Evolutionary conservation across 2,329 filamentous ascomycete species (phyloP).

Genomic region (Xylariomycetidae sp.): DNA sequence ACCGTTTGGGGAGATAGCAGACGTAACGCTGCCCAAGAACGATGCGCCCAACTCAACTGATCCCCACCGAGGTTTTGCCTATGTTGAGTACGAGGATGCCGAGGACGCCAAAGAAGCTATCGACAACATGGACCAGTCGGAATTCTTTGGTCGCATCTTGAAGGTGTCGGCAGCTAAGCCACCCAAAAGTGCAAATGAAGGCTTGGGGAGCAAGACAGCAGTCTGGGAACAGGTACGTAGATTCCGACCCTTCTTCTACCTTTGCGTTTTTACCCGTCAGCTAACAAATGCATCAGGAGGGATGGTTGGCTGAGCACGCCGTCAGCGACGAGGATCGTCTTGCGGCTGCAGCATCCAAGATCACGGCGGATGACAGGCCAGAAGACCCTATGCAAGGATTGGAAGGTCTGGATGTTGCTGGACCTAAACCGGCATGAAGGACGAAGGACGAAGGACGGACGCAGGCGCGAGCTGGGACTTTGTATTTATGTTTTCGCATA

Average conservation of each 20-base stretch:
- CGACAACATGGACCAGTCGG: conserved; percentile 98
- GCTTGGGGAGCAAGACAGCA: conserved; percentile 86
- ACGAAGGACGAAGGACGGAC: too few relatives aligned
- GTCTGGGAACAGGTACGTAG: conserved; percentile 87
- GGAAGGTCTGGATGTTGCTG: conserved; percentile 89
- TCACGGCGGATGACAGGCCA: conserved; percentile 47
- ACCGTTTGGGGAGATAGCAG: conserved; percentile 92
- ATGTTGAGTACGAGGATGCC: conserved; percentile 86
- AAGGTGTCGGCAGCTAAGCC: conserved; percentile 90
- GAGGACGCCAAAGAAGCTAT: conserved; percentile 91
- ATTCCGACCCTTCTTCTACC: conserved; percentile 9
- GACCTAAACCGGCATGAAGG: conserved; percentile 76
- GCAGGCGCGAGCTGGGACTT: conserved; percentile 12
- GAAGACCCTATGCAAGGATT: conserved; percentile 94
- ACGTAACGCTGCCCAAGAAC: conserved; percentile 85
- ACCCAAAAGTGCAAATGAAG: conserved; percentile 82
- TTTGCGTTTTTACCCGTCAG: conserved; percentile 9
- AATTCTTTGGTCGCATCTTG: conserved; percentile 87
- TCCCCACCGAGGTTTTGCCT: conserved; percentile 86
- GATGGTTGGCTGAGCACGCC: conserved; percentile 85
- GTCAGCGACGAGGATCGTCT: conserved; percentile 74
- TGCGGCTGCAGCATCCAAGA: conserved; percentile 50
- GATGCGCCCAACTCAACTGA: conserved; percentile 75
- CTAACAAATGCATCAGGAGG: conserved; percentile 59
- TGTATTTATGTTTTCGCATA: conserved; percentile 25